Conservation (phyloP, 139 green algal species). For the Chlorella ohadii region DNA sequence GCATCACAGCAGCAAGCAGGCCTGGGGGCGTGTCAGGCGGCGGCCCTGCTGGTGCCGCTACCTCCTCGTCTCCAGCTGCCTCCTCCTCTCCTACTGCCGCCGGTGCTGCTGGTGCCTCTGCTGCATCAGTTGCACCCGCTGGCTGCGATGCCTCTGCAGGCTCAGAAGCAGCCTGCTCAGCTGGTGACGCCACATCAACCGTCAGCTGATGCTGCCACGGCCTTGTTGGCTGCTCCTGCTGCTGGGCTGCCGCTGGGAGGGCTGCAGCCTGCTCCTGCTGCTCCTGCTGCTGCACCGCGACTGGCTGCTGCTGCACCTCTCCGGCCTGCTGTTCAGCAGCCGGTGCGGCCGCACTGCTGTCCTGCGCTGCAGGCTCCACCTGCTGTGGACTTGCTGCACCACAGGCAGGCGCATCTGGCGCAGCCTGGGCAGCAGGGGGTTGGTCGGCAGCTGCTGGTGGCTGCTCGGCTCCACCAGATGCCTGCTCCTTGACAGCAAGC, state of each 20-base stretch:
- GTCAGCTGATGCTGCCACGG: no score
- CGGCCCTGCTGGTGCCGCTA: not conserved
- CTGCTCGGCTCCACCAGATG: not conserved
- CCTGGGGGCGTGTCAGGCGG: conserved; percentile 15
- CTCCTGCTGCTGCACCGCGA: not conserved
- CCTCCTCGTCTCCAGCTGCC: not conserved
- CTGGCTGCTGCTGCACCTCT: not conserved
- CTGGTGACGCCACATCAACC: not conserved
- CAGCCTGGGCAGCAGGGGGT: no score
- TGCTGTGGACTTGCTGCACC: no score
- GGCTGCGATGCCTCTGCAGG: not conserved
- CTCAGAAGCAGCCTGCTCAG: not conserved
- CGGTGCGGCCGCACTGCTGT: not conserved
- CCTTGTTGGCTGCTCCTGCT: no score
- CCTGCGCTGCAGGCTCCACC: no score
- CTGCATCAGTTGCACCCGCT: not conserved
- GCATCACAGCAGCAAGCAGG: conserved; percentile 33
- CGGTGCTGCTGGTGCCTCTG: no score
- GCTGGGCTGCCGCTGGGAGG: not conserved
- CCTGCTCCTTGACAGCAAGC: not conserved
- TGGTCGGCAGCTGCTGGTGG: not conserved
- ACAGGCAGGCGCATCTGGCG: no score
- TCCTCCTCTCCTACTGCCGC: not conserved
- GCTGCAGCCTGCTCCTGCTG: not conserved
- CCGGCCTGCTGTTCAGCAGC: not conserved